Conservation (phyloP, 805 yeast genomes). For the Starmerella scarabaei region DNA sequence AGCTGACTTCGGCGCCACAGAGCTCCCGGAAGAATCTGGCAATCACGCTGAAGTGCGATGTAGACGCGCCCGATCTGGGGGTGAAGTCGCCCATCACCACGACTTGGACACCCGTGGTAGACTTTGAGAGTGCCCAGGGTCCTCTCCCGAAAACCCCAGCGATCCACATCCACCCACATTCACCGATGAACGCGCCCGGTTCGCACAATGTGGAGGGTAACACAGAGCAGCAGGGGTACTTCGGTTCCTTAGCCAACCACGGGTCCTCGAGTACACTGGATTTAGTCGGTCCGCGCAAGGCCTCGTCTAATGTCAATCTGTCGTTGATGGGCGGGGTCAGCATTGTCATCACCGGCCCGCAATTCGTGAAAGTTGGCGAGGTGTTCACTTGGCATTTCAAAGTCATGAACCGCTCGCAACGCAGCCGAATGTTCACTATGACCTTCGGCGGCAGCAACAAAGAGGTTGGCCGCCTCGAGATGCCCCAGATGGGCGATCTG, state of each 20-base stretch:
- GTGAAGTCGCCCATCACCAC: slow-evolving; percentile 13
- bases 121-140: slow-evolving; percentile 22
- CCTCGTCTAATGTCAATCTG: slow-evolving; percentile 5
- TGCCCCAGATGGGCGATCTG: background rate
- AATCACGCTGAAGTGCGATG: slow-evolving; percentile 16
- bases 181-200: slow-evolving; percentile 7
- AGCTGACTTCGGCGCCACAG: slow-evolving; percentile 6
- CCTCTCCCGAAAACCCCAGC: slow-evolving; percentile 24
- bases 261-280: slow-evolving; percentile 14
- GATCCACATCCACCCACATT: slow-evolving; percentile 14
- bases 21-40: slow-evolving; percentile 12
- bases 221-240: background rate
- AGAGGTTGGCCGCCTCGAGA: background rate
- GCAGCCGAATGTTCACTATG: slow-evolving; percentile 40
- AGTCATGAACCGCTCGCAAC: slow-evolving; percentile 47
- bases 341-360: slow-evolving; percentile 50
- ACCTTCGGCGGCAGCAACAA: slow-evolving; percentile 5
- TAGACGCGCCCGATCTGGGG: slow-evolving; percentile 1
- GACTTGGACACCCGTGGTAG: slow-evolving; percentile 20
- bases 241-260: background rate
- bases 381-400: slow-evolving; percentile 51
- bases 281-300: slow-evolving; percentile 6
- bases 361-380: slow-evolving; percentile 47
- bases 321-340: slow-evolving; percentile 28
- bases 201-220: background rate